phyloP scores from a whole-genome alignment of 1,139 yeast genomes.

The Geotrichum phurueaensis region DNA sequence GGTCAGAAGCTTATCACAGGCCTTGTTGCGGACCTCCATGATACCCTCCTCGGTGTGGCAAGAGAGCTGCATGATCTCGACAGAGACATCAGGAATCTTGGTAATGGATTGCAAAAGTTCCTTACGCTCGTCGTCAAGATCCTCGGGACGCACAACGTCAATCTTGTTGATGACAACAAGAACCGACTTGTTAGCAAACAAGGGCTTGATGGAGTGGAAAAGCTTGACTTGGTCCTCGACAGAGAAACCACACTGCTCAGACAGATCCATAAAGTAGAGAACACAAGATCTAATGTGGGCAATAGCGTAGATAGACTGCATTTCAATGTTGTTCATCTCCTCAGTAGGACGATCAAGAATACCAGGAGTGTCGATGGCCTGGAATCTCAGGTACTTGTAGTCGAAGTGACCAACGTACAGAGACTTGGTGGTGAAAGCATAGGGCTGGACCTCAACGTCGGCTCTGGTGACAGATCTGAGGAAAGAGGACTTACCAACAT shows the following conservation, averaged over 20 bases:
- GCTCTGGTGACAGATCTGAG: conserved; percentile 91
- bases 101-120: conserved; percentile 55
- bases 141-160: conserved; percentile 81
- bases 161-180: conserved; percentile 93
- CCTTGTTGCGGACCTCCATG: conserved; percentile 93
- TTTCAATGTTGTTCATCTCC: conserved; percentile 98
- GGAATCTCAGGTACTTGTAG: conserved; percentile 93
- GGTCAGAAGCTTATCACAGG: conserved; percentile 92
- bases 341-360: conserved; percentile 97
- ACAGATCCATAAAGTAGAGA: conserved; percentile 92
- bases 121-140: conserved; percentile 71
- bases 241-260: conserved; percentile 98
- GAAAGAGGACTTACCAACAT: conserved; percentile 97
- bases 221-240: conserved; percentile 95
- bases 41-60: conserved; percentile 93
- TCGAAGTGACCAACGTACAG: conserved; percentile 96
- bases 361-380: conserved; percentile 99
- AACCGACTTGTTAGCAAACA: conserved; percentile 94
- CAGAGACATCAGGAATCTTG: conserved; percentile 52
- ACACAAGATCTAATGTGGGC: conserved; percentile 97
- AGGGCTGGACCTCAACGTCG: conserved; percentile 98
- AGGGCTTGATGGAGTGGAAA: conserved; percentile 93
- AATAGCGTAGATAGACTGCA: conserved; percentile 98
- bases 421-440: conserved; percentile 95
- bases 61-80: conserved; percentile 87